These are phyloP conservation scores for Acmispon strigosus DNA, from an alignment of 306 rosid species.

Conservation along the genomic window DNA sequence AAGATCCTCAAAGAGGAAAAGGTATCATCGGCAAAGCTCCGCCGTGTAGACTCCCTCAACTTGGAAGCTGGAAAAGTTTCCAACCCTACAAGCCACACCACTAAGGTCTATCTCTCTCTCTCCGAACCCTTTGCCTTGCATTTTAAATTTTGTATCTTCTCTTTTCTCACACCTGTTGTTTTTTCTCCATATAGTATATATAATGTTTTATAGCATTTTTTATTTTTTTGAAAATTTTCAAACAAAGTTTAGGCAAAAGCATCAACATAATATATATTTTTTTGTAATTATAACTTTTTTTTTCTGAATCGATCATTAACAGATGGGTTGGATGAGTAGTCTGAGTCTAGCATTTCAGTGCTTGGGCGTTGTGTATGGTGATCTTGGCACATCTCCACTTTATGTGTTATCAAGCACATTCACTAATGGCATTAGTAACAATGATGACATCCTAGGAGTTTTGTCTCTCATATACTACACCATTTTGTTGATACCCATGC, in stretches of 20 bases:
- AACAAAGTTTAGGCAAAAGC: no score
- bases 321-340: neutral
- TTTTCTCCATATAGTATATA: no score
- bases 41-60: constrained; percentile 47
- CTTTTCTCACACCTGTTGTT: no score
- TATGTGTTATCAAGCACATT: neutral
- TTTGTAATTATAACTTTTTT: no score
- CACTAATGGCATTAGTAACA: neutral
- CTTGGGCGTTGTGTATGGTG: constrained; percentile 15
- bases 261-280: no score
- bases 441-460: neutral
- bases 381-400: constrained; percentile 12
- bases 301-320: no score
- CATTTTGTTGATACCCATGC: neutral
- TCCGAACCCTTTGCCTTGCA: no score
- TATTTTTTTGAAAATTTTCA: no score
- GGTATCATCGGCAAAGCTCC: constrained; percentile 40
- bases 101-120: constrained; percentile 9
- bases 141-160: no score
- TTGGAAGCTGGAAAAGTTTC: constrained; percentile 56
- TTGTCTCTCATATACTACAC: constrained; percentile 11
- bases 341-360: constrained; percentile 7
- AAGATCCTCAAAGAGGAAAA: neutral
- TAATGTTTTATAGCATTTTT: no score
- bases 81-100: neutral